Evolutionary conservation across 2,329 filamentous ascomycete genomes (phyloP), one percentile per base, ranked within the genome.

Genomic region (Talaromyces sp.): DNA sequence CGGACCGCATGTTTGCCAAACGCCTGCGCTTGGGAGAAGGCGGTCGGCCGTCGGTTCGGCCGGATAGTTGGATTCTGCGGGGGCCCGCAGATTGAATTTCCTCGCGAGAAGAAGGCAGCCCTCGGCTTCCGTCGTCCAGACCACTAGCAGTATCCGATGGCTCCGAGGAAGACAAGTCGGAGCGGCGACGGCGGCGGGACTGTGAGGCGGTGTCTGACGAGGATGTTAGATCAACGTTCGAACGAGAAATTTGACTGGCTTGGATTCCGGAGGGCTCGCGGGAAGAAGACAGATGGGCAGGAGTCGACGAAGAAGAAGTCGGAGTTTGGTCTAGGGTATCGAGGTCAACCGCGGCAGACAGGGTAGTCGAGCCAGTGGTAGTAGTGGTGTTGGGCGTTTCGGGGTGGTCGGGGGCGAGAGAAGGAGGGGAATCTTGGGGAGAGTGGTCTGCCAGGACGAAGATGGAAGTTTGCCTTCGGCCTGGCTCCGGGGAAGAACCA

Each of bases 391-490:
- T 83, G 82, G 84, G 82, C 74, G 79, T 82, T 79, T 83, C 76
- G 82, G 85, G 84, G 82, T 83, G 77, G 87, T 87, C 88, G 85
- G 88, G 79, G 81, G 83, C 81, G 85, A 83, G 80, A 83, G 83
- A 84, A 83, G 85, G 80, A 83, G 85, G 80, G 77, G 78, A 76
- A 75, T 79, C 76, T 74, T 78, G 80, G 78, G 84, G 80, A 75
- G 73, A 81, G 81, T 86, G 84, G 85, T 89, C 84, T 84, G 88
- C 89, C 89, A 91, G 88, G 83, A 87, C 88, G 87, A 86, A 79
- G 76, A 77, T 78, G 79, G 79, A 58, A 69, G 70, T 70, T 70
- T 77, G 75, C 75, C 61, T 73, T 69, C 71, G 68, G 66, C 72
- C 76, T 75, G 75, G 75, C 73, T 77, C 76, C 73, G 68, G 67